Percentiles rank a stretch among this genome's conserved stretches.
These are phyloP conservation scores for Chalaropsis ovoidea DNA, from an alignment of 2,329 filamentous ascomycete species.

Conservation along the genomic window DNA sequence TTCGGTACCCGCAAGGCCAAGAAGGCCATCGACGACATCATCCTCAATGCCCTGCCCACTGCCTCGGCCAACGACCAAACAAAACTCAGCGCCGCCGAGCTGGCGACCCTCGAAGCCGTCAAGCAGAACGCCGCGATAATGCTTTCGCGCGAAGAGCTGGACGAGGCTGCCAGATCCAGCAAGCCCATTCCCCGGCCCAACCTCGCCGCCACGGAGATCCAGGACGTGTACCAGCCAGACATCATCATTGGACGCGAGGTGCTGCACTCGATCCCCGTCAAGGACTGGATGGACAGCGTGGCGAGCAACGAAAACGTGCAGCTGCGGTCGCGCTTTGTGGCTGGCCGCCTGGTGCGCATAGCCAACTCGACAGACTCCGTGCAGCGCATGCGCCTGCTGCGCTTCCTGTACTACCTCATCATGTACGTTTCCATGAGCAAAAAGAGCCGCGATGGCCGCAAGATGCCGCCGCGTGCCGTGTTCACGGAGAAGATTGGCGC, in stretches of 20 bases:
- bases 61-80: conserved; percentile 35
- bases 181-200: conserved; percentile 68
- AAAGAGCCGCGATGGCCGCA: conserved; percentile 40
- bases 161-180: conserved; percentile 52
- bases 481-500: conserved; percentile 48
- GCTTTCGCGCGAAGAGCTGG: conserved; percentile 55
- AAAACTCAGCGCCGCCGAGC: conserved; percentile 46
- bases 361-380: conserved; percentile 45
- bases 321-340: conserved; percentile 54
- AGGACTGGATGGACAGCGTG: conserved; percentile 63
- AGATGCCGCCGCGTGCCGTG: conserved; percentile 52
- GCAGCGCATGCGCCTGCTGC: conserved; percentile 47
- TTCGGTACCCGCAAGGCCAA: conserved; percentile 82
- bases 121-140: conserved; percentile 52
- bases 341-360: conserved; percentile 47
- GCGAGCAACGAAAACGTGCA: conserved; percentile 48
- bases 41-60: conserved; percentile 58
- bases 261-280: conserved; percentile 56
- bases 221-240: conserved; percentile 62
- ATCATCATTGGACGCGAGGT: conserved; percentile 57
- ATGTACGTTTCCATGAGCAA: conserved; percentile 43
- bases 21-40: conserved; percentile 60
- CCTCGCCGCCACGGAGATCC: conserved; percentile 52
- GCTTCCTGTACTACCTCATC: conserved; percentile 50
- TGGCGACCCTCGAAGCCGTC: conserved; percentile 54